Conservation (phyloP, 495 filamentous ascomycete species). For the Hapsidospora chrysogenum region DNA sequence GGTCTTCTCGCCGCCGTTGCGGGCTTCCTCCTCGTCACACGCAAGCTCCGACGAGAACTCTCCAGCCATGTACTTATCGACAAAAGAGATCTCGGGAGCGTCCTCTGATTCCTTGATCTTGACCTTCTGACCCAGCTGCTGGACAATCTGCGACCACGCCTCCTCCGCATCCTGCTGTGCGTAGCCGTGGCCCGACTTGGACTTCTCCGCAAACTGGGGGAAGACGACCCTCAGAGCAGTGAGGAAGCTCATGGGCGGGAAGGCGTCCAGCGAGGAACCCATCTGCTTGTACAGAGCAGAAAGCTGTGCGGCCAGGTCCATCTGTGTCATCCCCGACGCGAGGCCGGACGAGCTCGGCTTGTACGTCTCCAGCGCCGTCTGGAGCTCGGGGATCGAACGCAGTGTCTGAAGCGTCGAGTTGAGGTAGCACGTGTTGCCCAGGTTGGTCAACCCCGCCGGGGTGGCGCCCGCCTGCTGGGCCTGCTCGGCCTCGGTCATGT, state of each 20-base stretch:
- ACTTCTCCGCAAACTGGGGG: slow-evolving; percentile 86
- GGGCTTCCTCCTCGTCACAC: slow-evolving; percentile 68
- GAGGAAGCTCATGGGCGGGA: slow-evolving; percentile 73
- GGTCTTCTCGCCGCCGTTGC: slow-evolving; percentile 58
- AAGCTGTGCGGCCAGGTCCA: slow-evolving; percentile 66
- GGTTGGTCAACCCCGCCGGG: slow-evolving; percentile 78
- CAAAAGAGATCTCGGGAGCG: slow-evolving; percentile 43
- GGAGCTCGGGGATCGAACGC: slow-evolving; percentile 78
- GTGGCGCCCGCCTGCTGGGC: slow-evolving; percentile 68
- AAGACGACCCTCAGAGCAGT: slow-evolving; percentile 63
- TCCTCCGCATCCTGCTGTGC: slow-evolving; percentile 97
- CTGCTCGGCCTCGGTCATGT: slow-evolving; percentile 92
- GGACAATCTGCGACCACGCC: slow-evolving; percentile 91
- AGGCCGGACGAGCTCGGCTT: slow-evolving; percentile 17
- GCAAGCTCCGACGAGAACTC: slow-evolving; percentile 57
- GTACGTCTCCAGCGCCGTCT: slow-evolving; percentile 62
- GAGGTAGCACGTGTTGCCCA: slow-evolving; percentile 96
- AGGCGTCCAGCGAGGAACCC: slow-evolving; percentile 78
- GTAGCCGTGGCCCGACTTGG: slow-evolving; percentile 64
- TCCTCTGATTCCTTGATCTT: slow-evolving; percentile 35
- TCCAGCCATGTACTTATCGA: slow-evolving; percentile 82
- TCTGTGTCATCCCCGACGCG: slow-evolving; percentile 18
- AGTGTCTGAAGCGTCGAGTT: slow-evolving; percentile 91
- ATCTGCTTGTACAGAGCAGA: slow-evolving; percentile 86
- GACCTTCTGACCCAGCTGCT: slow-evolving; percentile 68